Evolutionary conservation across 2,329 filamentous ascomycete species (phyloP).

Genomic region (Fusarium coicis): DNA sequence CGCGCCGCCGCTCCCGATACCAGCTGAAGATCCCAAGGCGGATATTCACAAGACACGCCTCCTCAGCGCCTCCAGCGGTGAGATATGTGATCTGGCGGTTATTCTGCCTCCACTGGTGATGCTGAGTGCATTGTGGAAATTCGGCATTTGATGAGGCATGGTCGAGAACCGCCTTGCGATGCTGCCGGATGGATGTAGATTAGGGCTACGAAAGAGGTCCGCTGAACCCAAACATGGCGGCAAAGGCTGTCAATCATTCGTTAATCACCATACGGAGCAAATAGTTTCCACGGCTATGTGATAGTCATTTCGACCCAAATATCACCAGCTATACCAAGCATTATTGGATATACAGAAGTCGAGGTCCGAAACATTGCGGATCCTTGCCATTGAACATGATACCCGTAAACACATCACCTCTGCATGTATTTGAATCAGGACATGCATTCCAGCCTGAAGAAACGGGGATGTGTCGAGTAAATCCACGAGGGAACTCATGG

Average conservation of each 20-base stretch:
- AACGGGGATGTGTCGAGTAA: conserved; percentile 9
- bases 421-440: conserved; percentile 4
- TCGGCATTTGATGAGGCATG: conserved; percentile 11
- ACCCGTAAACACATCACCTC: not conserved
- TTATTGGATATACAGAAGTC: not conserved
- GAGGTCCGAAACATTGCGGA: not conserved
- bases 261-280: not conserved
- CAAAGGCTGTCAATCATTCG: not conserved
- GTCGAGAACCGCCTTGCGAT: not conserved
- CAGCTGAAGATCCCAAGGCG: conserved; percentile 24
- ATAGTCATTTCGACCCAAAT: not conserved
- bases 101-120: not conserved
- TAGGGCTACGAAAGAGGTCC: not conserved
- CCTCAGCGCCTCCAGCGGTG: not conserved
- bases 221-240: conserved; percentile 23
- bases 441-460: conserved; percentile 3
- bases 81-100: not conserved
- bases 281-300: not conserved
- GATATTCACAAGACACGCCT: not conserved
- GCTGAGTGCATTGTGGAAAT: conserved; percentile 7
- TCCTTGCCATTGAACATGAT: not conserved
- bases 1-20: conserved; percentile 12
- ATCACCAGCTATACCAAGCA: not conserved
- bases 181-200: not conserved
- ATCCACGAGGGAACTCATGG: not conserved